Conservation (phyloP, 768 basidiomycete species). For the Rhodotorula sphaerocarpa region DNA sequence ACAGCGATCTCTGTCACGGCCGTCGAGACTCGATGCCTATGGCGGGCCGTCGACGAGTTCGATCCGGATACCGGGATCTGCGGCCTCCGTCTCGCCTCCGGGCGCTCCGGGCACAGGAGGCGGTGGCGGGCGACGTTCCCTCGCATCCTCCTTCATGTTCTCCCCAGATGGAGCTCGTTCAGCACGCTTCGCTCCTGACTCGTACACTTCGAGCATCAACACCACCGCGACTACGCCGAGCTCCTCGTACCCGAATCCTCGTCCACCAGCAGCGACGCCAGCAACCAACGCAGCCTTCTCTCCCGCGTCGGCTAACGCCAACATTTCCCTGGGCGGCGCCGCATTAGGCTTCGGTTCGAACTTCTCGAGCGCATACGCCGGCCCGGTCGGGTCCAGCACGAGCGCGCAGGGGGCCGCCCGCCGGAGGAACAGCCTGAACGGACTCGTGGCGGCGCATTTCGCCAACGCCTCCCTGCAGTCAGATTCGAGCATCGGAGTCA, state of each 20-base stretch:
- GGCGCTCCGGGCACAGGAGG: not conserved
- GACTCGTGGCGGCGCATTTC: not conserved
- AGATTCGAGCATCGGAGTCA: not conserved
- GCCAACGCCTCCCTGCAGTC: not conserved
- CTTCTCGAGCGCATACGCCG: too few species aligned
- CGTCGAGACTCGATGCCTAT: not conserved
- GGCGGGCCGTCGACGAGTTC: not conserved
- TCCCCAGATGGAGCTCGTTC: not conserved
- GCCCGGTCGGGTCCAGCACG: not conserved
- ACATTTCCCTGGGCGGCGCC: not conserved
- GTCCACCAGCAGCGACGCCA: constrained; percentile 19
- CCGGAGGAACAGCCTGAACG: constrained; percentile 4
- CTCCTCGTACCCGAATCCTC: constrained; percentile 8
- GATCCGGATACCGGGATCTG: constrained; percentile 29
- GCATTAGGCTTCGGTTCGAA: not conserved
- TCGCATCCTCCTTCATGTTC: constrained; percentile 1
- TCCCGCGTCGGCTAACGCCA: not conserved
- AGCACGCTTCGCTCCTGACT: not conserved
- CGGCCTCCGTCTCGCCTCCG: constrained; percentile 16
- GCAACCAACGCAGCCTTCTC: constrained; percentile 3
- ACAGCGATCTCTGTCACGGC: not conserved
- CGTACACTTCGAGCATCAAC: constrained; percentile 25
- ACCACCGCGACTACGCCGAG: constrained; percentile 21
- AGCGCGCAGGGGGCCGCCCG: not conserved
- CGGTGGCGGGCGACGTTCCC: constrained; percentile 1